Evolutionary conservation across 2,329 filamentous ascomycete genomes (phyloP).

Genomic region (Colletotrichum gloeosporioides): DNA sequence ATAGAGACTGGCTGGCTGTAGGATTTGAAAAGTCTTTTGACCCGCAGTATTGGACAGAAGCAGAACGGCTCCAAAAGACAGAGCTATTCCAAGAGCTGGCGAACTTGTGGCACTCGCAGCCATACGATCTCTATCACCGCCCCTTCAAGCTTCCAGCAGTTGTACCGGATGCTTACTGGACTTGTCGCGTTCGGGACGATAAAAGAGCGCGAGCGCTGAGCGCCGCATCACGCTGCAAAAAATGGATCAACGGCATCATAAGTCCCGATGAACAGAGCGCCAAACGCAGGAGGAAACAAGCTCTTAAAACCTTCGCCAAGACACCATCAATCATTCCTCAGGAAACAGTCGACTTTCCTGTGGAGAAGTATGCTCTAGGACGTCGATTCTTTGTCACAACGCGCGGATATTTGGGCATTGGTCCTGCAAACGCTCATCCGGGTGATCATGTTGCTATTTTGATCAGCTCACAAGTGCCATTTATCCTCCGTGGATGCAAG

Average conservation of each 20-base stretch:
- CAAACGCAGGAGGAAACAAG: neutral
- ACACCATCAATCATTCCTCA: neutral
- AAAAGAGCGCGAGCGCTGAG: neutral
- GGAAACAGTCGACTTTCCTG: neutral
- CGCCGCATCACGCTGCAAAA: neutral
- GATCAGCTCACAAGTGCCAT: neutral
- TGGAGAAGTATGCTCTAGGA: neutral
- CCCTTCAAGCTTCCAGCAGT: neutral
- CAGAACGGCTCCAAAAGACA: neutral
- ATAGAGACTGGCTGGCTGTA: neutral
- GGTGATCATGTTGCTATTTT: neutral
- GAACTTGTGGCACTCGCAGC: neutral
- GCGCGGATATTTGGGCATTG: neutral
- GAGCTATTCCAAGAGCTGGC: neutral
- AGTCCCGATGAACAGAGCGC: neutral
- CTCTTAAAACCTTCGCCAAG: neutral
- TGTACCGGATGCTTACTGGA: neutral
- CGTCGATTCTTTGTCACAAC: neutral
- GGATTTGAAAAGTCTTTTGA: neutral
- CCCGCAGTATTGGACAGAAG: neutral
- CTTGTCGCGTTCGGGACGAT: neutral
- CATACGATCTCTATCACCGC: neutral
- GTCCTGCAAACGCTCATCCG: neutral
- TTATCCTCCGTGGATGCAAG: neutral
- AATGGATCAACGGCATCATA: neutral